Conservation (phyloP, 805 yeast species). For the Candida nonsorbophila region DNA sequence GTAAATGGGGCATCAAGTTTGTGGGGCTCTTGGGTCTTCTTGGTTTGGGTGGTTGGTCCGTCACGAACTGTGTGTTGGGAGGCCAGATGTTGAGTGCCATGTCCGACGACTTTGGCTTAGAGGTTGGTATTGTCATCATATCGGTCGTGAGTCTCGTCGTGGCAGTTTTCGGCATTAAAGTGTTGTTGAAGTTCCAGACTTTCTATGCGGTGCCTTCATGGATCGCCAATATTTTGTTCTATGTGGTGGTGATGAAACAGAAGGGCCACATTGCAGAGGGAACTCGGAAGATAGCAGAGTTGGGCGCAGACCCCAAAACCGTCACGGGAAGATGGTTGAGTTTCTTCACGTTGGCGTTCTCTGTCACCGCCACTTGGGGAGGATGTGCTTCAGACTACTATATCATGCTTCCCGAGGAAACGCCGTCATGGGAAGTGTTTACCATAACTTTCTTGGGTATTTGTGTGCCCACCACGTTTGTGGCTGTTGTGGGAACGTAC, state of each 20-base stretch:
- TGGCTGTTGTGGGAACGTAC: slow-evolving; percentile 23
- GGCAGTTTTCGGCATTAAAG: slow-evolving; percentile 27
- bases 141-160: slow-evolving; percentile 20
- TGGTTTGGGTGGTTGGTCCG: slow-evolving; percentile 34
- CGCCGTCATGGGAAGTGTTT: slow-evolving; percentile 20
- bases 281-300: slow-evolving; percentile 14
- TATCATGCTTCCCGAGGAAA: slow-evolving; percentile 24
- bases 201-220: slow-evolving; percentile 24
- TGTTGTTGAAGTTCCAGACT: slow-evolving; percentile 23
- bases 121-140: slow-evolving; percentile 26
- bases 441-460: slow-evolving; percentile 22
- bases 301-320: slow-evolving; percentile 11
- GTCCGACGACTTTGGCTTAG: slow-evolving; percentile 18
- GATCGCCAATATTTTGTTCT: slow-evolving; percentile 22
- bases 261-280: slow-evolving; percentile 12
- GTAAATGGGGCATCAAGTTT: slow-evolving; percentile 29
- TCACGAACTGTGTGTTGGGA: slow-evolving; percentile 33
- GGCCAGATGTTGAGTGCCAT: slow-evolving; percentile 28
- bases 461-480: slow-evolving; percentile 28
- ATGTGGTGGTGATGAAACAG: slow-evolving; percentile 24
- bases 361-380: slow-evolving; percentile 34
- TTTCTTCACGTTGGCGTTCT: slow-evolving; percentile 29
- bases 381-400: slow-evolving; percentile 30
- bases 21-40: slow-evolving; percentile 25
- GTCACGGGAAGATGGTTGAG: slow-evolving; percentile 28